Conservation (phyloP, 2,329 filamentous ascomycete species). For the Arthrobotrys sinensis region DNA sequence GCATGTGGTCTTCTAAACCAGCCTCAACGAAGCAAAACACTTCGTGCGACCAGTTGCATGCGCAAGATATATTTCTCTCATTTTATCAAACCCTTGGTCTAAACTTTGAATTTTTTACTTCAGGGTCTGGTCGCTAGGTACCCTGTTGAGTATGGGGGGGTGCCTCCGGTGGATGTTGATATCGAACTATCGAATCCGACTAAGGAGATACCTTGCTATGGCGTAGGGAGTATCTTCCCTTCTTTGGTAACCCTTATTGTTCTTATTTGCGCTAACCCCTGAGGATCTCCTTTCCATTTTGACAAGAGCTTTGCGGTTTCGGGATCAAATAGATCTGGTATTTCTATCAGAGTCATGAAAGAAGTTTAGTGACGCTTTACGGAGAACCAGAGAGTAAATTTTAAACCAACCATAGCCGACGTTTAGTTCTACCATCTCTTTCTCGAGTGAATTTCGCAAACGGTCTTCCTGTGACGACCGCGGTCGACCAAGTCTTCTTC, state of each 20-base stretch:
- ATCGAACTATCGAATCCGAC: neutral
- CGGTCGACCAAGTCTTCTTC: constrained; percentile 40
- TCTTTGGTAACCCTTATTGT: constrained; percentile 39
- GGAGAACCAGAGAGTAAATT: neutral
- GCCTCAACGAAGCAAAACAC: too few relatives aligned
- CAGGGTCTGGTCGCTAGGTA: neutral
- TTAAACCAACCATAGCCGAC: constrained; percentile 38
- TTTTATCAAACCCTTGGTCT: too few relatives aligned
- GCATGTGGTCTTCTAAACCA: too few relatives aligned
- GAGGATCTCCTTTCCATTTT: constrained; percentile 39
- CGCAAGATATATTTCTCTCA: too few relatives aligned
- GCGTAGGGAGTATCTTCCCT: constrained; percentile 22
- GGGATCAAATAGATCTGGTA: constrained; percentile 36
- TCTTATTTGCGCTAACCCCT: constrained; percentile 32
- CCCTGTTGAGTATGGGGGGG: neutral
- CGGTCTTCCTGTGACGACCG: constrained; percentile 45
- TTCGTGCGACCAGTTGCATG: too few relatives aligned
- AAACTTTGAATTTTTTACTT: too few relatives aligned
- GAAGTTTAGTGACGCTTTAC: neutral
- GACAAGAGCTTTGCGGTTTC: constrained; percentile 17
- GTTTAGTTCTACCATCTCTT: constrained; percentile 39
- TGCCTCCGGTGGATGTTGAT: neutral
- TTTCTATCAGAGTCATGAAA: constrained; percentile 14
- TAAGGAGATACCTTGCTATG: neutral
- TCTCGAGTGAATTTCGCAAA: constrained; percentile 39